phyloP scores from a whole-genome alignment of 1,139 yeast species.

The Yamadazyma friedrichii region DNA sequence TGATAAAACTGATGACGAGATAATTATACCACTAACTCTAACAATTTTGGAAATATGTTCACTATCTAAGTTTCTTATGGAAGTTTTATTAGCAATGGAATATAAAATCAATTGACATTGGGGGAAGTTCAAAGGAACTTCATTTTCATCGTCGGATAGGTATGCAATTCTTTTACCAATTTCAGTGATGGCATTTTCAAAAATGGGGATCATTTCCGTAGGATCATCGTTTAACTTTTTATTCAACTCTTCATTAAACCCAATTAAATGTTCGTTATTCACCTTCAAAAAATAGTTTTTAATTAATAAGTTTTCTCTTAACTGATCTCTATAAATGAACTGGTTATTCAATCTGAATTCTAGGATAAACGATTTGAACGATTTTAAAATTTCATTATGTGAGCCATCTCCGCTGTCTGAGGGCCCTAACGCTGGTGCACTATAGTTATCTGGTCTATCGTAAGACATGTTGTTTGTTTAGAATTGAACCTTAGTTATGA shows the following conservation, averaged over 20 bases:
- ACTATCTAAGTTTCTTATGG: conserved; percentile 82
- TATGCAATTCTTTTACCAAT: conserved; percentile 81
- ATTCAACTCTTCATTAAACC: conserved; percentile 85
- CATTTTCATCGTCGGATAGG: conserved; percentile 56
- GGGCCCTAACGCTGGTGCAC: conserved; percentile 87
- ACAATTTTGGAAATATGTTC: conserved; percentile 88
- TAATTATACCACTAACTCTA: conserved; percentile 88
- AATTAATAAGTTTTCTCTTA: conserved; percentile 81
- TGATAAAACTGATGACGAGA: conserved; percentile 84
- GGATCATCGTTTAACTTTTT: conserved; percentile 86
- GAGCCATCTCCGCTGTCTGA: conserved; percentile 67
- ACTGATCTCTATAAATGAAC: conserved; percentile 87
- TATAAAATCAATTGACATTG: conserved; percentile 77
- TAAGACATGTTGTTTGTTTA: conserved; percentile 51
- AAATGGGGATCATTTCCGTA: conserved; percentile 80
- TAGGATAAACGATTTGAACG: conserved; percentile 77
- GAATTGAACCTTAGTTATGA: too few relatives aligned
- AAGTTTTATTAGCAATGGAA: conserved; percentile 69
- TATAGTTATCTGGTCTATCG: conserved; percentile 77
- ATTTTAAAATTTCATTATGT: conserved; percentile 72
- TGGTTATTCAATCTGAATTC: conserved; percentile 83
- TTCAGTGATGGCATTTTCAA: conserved; percentile 87
- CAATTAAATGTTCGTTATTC: conserved; percentile 80
- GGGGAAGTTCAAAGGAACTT: conserved; percentile 62
- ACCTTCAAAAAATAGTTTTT: conserved; percentile 74